Conservation (phyloP, 2,329 filamentous ascomycete genomes). For the Magnaporthiopsis incrustans region DNA sequence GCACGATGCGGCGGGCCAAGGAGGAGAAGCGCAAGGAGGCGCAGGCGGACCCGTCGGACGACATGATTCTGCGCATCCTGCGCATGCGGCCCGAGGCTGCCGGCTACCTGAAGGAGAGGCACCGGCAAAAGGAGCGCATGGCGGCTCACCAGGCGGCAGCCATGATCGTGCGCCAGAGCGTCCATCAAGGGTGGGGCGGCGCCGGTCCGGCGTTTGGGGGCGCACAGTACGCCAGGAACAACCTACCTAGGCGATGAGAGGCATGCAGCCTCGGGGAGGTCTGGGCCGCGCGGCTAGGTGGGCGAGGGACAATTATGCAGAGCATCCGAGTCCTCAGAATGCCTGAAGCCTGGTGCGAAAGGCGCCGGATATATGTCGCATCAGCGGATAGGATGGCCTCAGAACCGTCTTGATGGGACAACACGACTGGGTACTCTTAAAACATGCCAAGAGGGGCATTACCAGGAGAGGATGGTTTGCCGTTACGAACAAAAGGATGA, state of each 20-base stretch:
- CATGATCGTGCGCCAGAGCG: conserved; percentile 88
- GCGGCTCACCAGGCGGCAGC: conserved; percentile 86
- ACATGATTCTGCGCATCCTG: conserved; percentile 93
- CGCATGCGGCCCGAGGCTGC: conserved; percentile 90
- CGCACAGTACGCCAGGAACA: conserved; percentile 34
- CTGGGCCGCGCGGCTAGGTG: conserved; percentile 10
- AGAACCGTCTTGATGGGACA: neutral
- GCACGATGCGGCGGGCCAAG: conserved; percentile 93
- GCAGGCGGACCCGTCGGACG: conserved; percentile 92
- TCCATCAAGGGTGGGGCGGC: conserved; percentile 46
- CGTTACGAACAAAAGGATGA: no score
- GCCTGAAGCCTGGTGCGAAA: no score
- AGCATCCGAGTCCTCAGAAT: neutral
- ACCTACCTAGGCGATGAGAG: conserved; percentile 36
- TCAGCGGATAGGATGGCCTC: neutral
- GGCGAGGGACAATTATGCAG: conserved; percentile 2
- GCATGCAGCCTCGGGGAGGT: neutral
- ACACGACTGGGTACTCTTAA: neutral
- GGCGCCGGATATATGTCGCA: neutral
- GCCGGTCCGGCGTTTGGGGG: conserved; percentile 30
- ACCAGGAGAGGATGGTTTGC: neutral
- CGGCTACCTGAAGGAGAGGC: conserved; percentile 79
- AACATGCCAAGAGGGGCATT: neutral
- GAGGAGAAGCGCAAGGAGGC: conserved; percentile 93
- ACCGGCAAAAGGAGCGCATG: conserved; percentile 87